These are phyloP conservation scores for Saturnispora bothae DNA, from an alignment of 805 yeast genomes.

Conservation along the genomic window DNA sequence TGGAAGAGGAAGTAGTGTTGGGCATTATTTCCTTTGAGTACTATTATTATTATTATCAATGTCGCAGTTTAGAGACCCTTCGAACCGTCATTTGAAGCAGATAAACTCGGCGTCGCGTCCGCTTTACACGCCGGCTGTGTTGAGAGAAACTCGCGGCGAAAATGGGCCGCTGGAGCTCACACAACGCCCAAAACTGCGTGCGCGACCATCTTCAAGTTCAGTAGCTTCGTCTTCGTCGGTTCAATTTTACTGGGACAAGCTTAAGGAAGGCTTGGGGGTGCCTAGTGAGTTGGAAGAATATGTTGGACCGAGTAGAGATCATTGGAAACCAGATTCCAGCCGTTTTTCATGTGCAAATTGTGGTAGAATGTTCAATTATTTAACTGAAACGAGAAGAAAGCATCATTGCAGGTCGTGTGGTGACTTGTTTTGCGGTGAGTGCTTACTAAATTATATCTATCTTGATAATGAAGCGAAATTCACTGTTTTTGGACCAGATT, in stretches of 20 bases:
- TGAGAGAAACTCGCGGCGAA: conserved; percentile 31
- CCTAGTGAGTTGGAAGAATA: conserved; percentile 4
- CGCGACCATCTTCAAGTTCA: conserved; percentile 1
- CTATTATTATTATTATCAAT: not conserved
- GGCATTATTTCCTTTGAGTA: conserved; percentile 1
- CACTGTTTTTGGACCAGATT: conserved; percentile 23
- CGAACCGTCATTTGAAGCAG: conserved; percentile 44
- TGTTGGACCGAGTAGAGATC: conserved; percentile 43
- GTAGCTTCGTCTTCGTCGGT: conserved; percentile 3
- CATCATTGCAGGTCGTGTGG: conserved; percentile 35
- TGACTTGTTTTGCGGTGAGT: conserved; percentile 31
- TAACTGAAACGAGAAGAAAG: conserved; percentile 51
- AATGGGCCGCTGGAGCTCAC: conserved; percentile 9
- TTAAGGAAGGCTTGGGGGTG: conserved; percentile 1
- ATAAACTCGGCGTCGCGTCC: conserved; percentile 78
- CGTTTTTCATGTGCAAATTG: conserved; percentile 62
- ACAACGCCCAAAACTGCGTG: conserved; percentile 8
- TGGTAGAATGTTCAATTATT: conserved; percentile 53
- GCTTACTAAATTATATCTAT: conserved; percentile 27
- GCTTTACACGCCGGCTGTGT: conserved; percentile 82
- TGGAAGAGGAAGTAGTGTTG: conserved; percentile 24
- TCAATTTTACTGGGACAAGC: conserved; percentile 5
- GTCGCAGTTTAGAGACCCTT: conserved; percentile 20
- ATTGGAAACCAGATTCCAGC: conserved; percentile 67
- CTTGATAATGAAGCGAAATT: conserved; percentile 28